phyloP scores from a whole-genome alignment of 2,329 filamentous ascomycete genomes.

The Ceratocystis huliohia region DNA sequence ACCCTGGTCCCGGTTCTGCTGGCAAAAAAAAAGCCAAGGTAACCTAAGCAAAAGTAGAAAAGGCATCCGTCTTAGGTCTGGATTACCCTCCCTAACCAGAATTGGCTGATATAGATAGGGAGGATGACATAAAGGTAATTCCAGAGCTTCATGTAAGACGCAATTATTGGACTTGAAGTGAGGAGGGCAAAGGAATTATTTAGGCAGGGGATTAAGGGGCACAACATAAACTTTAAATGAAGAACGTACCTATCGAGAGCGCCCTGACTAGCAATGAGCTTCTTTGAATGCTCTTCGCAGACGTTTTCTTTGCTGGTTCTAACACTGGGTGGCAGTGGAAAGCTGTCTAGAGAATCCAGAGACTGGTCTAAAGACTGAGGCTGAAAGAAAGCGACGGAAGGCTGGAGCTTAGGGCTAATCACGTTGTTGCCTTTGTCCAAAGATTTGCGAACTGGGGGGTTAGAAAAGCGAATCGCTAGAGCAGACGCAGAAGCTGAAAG shows the following conservation, averaged over 20 bases:
- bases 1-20: not conserved
- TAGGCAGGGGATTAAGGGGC: not conserved
- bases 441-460: constrained; percentile 24
- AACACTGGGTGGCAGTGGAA: constrained; percentile 12
- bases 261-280: not conserved
- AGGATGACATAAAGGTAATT: not conserved
- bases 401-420: not conserved
- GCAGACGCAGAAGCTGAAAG: constrained; percentile 44
- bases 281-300: constrained; percentile 1
- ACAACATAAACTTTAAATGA: constrained; percentile 8
- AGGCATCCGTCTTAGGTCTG: not conserved
- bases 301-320: not conserved
- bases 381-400: not conserved
- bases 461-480: constrained; percentile 38
- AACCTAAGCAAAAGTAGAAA: not conserved
- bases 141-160: not conserved
- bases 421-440: constrained; percentile 27
- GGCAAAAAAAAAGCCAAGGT: not conserved
- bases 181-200: not conserved
- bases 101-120: not conserved
- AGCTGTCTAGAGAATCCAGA: constrained; percentile 6
- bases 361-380: constrained; percentile 15
- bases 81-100: not conserved
- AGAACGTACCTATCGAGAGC: not conserved
- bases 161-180: not conserved